Conservation (phyloP, 306 rosid genomes). For the Vigna mungo region DNA sequence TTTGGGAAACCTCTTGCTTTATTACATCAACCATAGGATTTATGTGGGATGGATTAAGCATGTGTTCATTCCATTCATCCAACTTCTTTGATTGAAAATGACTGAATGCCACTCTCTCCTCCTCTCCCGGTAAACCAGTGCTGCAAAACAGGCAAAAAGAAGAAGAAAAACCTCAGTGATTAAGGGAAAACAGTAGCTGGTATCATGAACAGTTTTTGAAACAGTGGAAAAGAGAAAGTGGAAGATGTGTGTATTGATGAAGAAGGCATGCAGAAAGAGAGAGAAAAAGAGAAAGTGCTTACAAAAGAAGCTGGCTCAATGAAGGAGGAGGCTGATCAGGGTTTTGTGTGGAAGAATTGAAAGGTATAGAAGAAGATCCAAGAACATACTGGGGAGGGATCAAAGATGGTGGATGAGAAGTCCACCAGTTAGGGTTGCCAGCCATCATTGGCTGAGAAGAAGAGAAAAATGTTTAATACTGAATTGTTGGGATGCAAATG, state of each 20-base stretch:
- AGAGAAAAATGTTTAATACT: slow-evolving; percentile 1
- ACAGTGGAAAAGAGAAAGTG: slow-evolving; percentile 1
- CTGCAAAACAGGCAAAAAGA: slow-evolving; percentile 47
- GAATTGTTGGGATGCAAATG: slow-evolving; percentile 4
- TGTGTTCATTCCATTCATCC: slow-evolving; percentile 66
- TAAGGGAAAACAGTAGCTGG: too few relatives aligned
- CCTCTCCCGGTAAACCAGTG: slow-evolving; percentile 67
- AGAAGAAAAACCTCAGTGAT: too few relatives aligned
- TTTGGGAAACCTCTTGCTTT: slow-evolving; percentile 72
- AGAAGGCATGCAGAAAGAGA: slow-evolving; percentile 2
- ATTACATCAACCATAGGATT: slow-evolving; percentile 50
- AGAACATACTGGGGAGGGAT: slow-evolving; percentile 64
- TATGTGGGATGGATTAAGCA: slow-evolving; percentile 49
- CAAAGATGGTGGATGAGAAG: slow-evolving; percentile 78
- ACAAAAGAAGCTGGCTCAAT: slow-evolving; percentile 83
- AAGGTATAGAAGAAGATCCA: slow-evolving; percentile 73
- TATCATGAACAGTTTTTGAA: slow-evolving; percentile 5
- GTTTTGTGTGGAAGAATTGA: slow-evolving; percentile 57
- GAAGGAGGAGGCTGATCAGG: slow-evolving; percentile 56
- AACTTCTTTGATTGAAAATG: slow-evolving; percentile 59
- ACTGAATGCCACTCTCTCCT: slow-evolving; percentile 58
- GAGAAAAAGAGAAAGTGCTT: background rate
- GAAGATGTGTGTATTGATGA: background rate
- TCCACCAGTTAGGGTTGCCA: slow-evolving; percentile 98
- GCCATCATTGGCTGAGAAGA: slow-evolving; percentile 80